phyloP scores from a whole-genome alignment of 345 rosid species.

The Clarkia xantiana region DNA sequence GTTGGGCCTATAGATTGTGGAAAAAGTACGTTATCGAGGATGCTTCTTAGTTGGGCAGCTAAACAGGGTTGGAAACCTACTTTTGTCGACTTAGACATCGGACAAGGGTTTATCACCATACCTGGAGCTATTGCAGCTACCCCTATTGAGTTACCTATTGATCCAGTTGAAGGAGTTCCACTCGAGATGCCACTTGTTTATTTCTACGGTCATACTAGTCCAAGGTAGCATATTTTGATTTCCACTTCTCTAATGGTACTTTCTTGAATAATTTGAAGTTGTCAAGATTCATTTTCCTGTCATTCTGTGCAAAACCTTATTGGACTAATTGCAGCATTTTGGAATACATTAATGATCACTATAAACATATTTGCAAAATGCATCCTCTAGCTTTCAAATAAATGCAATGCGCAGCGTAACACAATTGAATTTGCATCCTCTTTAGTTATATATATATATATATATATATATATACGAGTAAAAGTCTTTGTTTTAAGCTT shows the following conservation, averaged over 20 bases:
- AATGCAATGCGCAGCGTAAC: too few relatives aligned
- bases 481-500: neutral
- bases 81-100: slow-evolving; percentile 79
- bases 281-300: neutral
- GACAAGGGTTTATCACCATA: slow-evolving; percentile 78
- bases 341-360: too few relatives aligned
- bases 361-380: too few relatives aligned
- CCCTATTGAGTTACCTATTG: slow-evolving; percentile 83
- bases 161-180: slow-evolving; percentile 88
- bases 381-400: too few relatives aligned
- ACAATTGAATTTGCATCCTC: neutral
- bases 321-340: too few relatives aligned
- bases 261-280: neutral
- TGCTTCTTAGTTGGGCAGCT: slow-evolving; percentile 98
- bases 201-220: slow-evolving; percentile 68
- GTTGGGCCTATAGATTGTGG: slow-evolving; percentile 93
- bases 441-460: neutral
- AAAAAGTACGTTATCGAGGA: slow-evolving; percentile 72
- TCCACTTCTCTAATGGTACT: neutral
- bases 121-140: slow-evolving; percentile 89
- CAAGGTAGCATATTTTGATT: slow-evolving; percentile 23
- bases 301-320: neutral
- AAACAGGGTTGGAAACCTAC: slow-evolving; percentile 86
- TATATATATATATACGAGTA: too few relatives aligned
- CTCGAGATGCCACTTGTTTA: slow-evolving; percentile 82